Conservation (phyloP, 768 basidiomycete genomes). For the Leccinum fibrillosum region DNA sequence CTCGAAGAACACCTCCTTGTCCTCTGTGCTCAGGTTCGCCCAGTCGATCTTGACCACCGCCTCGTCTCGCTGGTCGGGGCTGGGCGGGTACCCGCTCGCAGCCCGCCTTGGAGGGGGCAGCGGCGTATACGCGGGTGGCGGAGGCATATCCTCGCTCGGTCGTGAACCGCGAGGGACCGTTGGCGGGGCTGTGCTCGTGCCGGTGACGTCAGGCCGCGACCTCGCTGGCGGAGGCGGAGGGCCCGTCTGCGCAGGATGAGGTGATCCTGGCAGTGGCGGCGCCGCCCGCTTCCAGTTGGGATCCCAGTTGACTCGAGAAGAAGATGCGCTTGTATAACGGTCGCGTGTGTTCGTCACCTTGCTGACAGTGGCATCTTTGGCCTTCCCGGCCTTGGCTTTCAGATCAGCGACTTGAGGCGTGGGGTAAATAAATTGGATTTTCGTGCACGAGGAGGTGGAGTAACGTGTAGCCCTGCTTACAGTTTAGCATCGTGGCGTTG, state of each 20-base stretch:
- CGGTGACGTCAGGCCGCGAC: slow-evolving; percentile 11
- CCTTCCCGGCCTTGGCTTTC: slow-evolving; percentile 60
- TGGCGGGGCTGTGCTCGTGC: slow-evolving; percentile 9
- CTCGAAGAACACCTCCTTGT: slow-evolving; percentile 69
- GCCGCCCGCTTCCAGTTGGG: slow-evolving; percentile 47
- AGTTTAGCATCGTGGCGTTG: slow-evolving; percentile 25
- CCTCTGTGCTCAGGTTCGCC: slow-evolving; percentile 60
- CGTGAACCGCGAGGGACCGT: slow-evolving; percentile 12
- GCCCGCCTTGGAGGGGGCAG: slow-evolving; percentile 28
- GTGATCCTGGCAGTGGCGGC: slow-evolving; percentile 28
- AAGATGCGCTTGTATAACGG: slow-evolving; percentile 49
- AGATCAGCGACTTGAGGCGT: slow-evolving; percentile 53
- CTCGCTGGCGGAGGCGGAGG: slow-evolving; percentile 37
- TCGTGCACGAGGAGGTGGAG: neutral
- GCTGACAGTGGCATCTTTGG: slow-evolving; percentile 52
- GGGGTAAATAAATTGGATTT: slow-evolving; percentile 1
- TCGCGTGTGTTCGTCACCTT: slow-evolving; percentile 56
- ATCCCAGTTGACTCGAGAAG: slow-evolving; percentile 65
- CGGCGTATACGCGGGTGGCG: slow-evolving; percentile 15
- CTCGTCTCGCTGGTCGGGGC: slow-evolving; percentile 5
- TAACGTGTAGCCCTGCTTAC: slow-evolving; percentile 18
- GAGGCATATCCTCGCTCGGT: slow-evolving; percentile 8
- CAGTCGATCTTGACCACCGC: slow-evolving; percentile 50
- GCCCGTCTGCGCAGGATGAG: slow-evolving; percentile 5
- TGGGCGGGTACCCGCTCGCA: slow-evolving; percentile 25